phyloP scores from a whole-genome alignment of 352 stramenopile genomes.

The Phytopythium cucurbitacearum region DNA sequence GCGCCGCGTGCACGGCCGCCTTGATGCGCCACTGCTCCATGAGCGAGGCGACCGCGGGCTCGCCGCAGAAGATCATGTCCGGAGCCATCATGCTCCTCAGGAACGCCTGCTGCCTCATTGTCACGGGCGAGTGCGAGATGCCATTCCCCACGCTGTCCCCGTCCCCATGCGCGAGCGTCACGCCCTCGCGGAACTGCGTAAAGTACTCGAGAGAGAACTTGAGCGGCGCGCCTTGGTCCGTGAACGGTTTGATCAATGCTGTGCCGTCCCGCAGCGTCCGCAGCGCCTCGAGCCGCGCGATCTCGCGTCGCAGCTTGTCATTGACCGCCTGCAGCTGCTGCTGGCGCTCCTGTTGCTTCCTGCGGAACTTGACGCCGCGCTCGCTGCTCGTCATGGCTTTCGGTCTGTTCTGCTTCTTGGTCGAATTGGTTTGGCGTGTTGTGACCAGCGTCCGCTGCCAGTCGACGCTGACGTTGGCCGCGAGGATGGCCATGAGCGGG shows the following conservation, averaged over 20 bases:
- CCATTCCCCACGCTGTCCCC: not conserved
- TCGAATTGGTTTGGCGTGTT: not conserved
- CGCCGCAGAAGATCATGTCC: slow-evolving; percentile 13
- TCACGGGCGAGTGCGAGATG: slow-evolving; percentile 1
- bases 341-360: slow-evolving; percentile 19
- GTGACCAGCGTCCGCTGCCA: no score
- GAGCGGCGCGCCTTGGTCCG: slow-evolving; percentile 12
- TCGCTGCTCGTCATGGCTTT: slow-evolving; percentile 20
- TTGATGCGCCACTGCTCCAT: slow-evolving; percentile 29
- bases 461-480: no score
- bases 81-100: slow-evolving; percentile 21
- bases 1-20: slow-evolving; percentile 20
- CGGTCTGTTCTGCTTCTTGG: slow-evolving; percentile 1
- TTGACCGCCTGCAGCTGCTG: slow-evolving; percentile 8
- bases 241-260: slow-evolving; percentile 9
- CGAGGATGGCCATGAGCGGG: no score
- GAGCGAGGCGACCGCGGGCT: slow-evolving; percentile 11
- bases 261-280: slow-evolving; percentile 14
- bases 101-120: slow-evolving; percentile 20
- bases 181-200: slow-evolving; percentile 25
- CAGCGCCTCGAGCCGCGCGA: slow-evolving; percentile 17
- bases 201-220: slow-evolving; percentile 35
- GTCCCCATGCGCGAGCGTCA: slow-evolving; percentile 1
- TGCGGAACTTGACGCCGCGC: slow-evolving; percentile 24
- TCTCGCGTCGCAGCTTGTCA: slow-evolving; percentile 14